Base-by-base conservation (phyloP, 1,284 basidiomycete genomes). In the Cystobasidium slooffiae region DNA sequence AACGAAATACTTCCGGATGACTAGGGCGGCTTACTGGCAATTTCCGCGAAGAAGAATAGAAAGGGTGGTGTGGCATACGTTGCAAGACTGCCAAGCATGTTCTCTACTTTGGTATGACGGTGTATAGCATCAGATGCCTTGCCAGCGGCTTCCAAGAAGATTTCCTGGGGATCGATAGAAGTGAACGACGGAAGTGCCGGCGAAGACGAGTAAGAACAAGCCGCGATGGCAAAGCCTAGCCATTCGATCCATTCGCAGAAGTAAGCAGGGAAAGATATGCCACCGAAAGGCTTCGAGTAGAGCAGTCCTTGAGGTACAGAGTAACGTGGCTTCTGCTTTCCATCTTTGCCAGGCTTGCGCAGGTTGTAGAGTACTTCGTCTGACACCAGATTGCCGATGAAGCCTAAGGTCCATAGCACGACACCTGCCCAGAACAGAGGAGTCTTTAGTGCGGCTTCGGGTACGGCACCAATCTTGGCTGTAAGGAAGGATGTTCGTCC, bases 191-290 rank as follows among this genome's bases (percentile, higher is more conserved):
- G 75, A 24, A 65, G 16, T 8, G 70, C 68, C 8, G 75, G 72
- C 6, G 75, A 56, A 22, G 59, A 37, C 10, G 70, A 58, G 43
- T 41, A 64, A 18, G 41, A 46, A 3, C 58, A 53, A 4, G 72
- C 72, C 12, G 72, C 74, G 16, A 75, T 22, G 16, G 73, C 74
- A 59, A 74, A 72, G 49, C 80, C 80, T n/a, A 59, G 39, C 80
- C 80, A 80, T 47, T 80, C 80, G 64, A 79, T 14, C 80, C 80
- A 80, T 41, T 80, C 80, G 68, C 70, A 74, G 3, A 74, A 68
- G 65, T 80, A 80, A 12, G 74, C 63, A 18, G 80, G 80, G 63
- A 79, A 77, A 4, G 75, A 76, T 37, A 79, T 49, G 58, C 76
- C 76, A 20, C 75, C 75, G n/a, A 74, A 76, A 3, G 75, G 75